Evolutionary conservation across 1,139 yeast genomes (phyloP).

Genomic region (Hemisphaericaspora subhashii): DNA sequence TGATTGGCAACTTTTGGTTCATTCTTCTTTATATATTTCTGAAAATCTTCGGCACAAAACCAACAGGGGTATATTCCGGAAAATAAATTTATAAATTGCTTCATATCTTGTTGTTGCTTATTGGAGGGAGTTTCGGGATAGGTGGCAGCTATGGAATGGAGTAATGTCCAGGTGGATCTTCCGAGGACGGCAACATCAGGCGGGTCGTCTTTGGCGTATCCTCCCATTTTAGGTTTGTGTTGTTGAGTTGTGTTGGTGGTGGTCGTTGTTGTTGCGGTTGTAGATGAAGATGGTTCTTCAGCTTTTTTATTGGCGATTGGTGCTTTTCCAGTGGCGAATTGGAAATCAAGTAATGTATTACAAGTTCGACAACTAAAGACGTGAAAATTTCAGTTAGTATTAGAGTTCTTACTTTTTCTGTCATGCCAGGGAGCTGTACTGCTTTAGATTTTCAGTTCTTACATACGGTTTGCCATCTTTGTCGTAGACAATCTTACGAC

Average conservation of each 20-base stretch:
- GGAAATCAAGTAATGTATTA: constrained; percentile 74
- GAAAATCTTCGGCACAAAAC: constrained; percentile 89
- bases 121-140: constrained; percentile 72
- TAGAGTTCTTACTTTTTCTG: constrained; percentile 6
- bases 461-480: constrained; percentile 89
- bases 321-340: constrained; percentile 48
- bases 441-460: neutral
- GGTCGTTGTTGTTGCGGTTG: constrained; percentile 11
- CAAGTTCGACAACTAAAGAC: constrained; percentile 75
- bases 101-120: constrained; percentile 69
- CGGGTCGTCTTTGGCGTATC: constrained; percentile 60
- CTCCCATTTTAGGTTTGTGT: constrained; percentile 14
- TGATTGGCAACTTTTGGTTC: constrained; percentile 70
- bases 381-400: constrained; percentile 18
- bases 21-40: constrained; percentile 55
- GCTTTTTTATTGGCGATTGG: constrained; percentile 4
- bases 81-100: constrained; percentile 66
- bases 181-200: constrained; percentile 87
- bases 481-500: constrained; percentile 74
- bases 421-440: too few relatives aligned
- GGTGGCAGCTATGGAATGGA: constrained; percentile 87
- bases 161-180: constrained; percentile 85
- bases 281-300: constrained; percentile 12
- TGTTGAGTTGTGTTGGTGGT: constrained; percentile 11
- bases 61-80: constrained; percentile 90